Evolutionary conservation across 495 filamentous ascomycete genomes (phyloP).

Genomic region (Aspergillus ellipticus): DNA sequence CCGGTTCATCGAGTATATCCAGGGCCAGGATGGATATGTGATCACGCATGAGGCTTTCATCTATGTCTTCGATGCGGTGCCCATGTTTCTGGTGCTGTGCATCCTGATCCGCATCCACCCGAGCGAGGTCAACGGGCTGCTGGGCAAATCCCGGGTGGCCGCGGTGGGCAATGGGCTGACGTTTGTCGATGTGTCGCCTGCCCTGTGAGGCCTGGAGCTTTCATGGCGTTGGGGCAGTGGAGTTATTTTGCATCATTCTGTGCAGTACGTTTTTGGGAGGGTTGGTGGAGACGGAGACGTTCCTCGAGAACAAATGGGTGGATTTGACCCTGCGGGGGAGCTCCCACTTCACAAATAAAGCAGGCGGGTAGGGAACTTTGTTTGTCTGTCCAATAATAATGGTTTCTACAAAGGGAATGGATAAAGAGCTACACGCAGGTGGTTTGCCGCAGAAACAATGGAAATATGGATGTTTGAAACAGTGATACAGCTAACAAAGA

Average conservation of each 20-base stretch:
- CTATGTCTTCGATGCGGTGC: constrained; percentile 29
- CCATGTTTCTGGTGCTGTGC: constrained; percentile 2
- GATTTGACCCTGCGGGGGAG: no score
- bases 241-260: background rate
- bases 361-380: no score
- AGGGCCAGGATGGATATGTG: constrained; percentile 47
- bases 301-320: no score
- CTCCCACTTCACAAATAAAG: no score
- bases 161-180: background rate
- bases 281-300: no score
- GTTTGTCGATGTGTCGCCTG: background rate
- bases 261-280: no score
- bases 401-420: no score
- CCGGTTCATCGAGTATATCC: constrained; percentile 56
- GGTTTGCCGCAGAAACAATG: no score
- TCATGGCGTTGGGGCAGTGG: background rate
- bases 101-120: background rate
- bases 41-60: constrained; percentile 51
- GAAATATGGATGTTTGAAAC: no score
- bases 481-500: no score
- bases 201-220: background rate
- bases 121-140: background rate
- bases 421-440: no score
- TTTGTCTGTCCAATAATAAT: no score
- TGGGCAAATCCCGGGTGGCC: constrained; percentile 1